Evolutionary conservation across 768 basidiomycete genomes (phyloP).

Genomic region (Filobasidium wieringae): DNA sequence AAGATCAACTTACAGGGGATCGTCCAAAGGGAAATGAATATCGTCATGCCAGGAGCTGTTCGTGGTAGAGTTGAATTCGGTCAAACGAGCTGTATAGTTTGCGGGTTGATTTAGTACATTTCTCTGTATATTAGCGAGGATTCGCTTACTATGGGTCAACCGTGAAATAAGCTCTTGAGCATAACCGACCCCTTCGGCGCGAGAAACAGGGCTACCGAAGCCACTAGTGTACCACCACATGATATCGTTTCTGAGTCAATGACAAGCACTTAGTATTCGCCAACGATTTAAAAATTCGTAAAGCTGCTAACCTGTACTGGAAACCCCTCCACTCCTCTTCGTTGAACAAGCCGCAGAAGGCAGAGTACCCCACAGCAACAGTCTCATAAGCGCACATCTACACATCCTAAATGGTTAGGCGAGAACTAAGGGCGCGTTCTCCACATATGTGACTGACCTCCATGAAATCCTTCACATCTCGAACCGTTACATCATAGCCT

Average conservation of each 20-base stretch:
- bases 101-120: background rate
- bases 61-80: slow-evolving; percentile 57
- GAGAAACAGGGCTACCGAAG: slow-evolving; percentile 69
- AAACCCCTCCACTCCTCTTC: slow-evolving; percentile 89
- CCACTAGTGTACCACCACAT: slow-evolving; percentile 47
- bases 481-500: slow-evolving; percentile 27
- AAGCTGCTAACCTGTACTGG: slow-evolving; percentile 57
- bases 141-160: slow-evolving; percentile 29
- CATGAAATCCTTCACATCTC: slow-evolving; percentile 31
- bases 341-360: slow-evolving; percentile 82
- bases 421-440: background rate
- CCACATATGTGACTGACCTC: slow-evolving; percentile 20
- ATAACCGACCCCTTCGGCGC: slow-evolving; percentile 41
- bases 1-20: slow-evolving; percentile 24
- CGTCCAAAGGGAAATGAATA: slow-evolving; percentile 33
- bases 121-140: too few relatives aligned
- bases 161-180: slow-evolving; percentile 33
- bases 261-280: background rate
- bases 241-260: slow-evolving; percentile 23
- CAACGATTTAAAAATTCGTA: background rate
- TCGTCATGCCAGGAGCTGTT: slow-evolving; percentile 68
- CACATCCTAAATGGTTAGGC: background rate
- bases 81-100: slow-evolving; percentile 25
- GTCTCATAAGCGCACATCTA: slow-evolving; percentile 44
- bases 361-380: slow-evolving; percentile 79